These are phyloP conservation scores for Harringtonia aguacate DNA, from an alignment of 2,329 filamentous ascomycete genomes.

Conservation along the genomic window DNA sequence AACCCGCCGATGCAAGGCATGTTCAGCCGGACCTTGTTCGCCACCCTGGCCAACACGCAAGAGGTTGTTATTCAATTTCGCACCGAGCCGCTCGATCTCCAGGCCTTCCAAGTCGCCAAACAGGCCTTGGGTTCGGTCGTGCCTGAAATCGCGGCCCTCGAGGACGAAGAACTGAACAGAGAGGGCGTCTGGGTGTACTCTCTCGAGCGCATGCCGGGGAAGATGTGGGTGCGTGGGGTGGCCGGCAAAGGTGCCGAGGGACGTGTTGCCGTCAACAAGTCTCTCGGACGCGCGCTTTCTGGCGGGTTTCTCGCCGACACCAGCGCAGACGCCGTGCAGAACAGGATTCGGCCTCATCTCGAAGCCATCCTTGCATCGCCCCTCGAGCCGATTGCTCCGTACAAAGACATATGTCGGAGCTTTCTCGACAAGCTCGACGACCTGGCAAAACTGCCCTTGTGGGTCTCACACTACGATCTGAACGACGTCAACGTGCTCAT, in stretches of 20 bases:
- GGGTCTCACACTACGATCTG: slow-evolving; percentile 15
- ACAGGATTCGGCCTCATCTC: slow-evolving; percentile 11
- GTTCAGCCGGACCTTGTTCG: slow-evolving; percentile 17
- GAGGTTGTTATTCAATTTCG: slow-evolving; percentile 15
- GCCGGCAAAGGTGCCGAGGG: slow-evolving; percentile 13
- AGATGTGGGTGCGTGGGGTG: slow-evolving; percentile 13
- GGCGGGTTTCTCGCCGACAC: slow-evolving; percentile 13
- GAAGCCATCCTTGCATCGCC: slow-evolving; percentile 14
- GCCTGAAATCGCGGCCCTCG: slow-evolving; percentile 6
- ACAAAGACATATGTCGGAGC: not conserved
- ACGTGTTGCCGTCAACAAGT: slow-evolving; percentile 13
- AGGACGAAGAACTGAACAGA: slow-evolving; percentile 7
- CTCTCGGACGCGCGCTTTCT: slow-evolving; percentile 13
- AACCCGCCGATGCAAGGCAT: slow-evolving; percentile 18
- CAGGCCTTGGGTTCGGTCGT: slow-evolving; percentile 8
- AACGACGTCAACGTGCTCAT: slow-evolving; percentile 14
- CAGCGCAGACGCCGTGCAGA: slow-evolving; percentile 12
- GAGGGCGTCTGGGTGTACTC: slow-evolving; percentile 9
- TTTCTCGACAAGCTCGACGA: slow-evolving; percentile 9
- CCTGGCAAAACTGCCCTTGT: slow-evolving; percentile 5
- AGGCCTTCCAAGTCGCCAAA: slow-evolving; percentile 9
- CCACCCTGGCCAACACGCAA: slow-evolving; percentile 8
- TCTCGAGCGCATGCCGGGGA: slow-evolving; percentile 11
- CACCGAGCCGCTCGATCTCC: slow-evolving; percentile 11
- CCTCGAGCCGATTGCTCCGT: slow-evolving; percentile 13